Conservation (phyloP, 2,329 filamentous ascomycete genomes). For the Podosphaera aphanis region DNA sequence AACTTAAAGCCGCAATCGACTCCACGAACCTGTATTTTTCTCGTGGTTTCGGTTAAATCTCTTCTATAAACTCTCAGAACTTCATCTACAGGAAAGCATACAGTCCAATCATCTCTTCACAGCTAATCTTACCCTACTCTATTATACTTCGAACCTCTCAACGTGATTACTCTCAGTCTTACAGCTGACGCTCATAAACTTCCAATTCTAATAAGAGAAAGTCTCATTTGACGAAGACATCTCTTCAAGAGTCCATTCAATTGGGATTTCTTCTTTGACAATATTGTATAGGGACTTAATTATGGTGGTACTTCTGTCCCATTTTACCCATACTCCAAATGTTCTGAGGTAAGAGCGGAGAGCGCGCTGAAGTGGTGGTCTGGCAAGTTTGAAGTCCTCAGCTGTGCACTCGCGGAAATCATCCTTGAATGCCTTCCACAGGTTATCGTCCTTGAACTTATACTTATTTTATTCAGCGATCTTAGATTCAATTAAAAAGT, state of each 20-base stretch:
- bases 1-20: too few species aligned
- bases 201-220: too few species aligned
- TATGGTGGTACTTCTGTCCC: not conserved
- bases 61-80: too few species aligned
- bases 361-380: not conserved
- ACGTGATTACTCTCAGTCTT: too few species aligned
- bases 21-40: too few species aligned
- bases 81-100: too few species aligned
- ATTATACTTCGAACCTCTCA: too few species aligned
- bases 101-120: too few species aligned
- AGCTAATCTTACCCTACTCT: too few species aligned
- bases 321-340: not conserved
- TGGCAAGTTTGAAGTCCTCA: not conserved
- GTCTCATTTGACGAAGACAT: not conserved
- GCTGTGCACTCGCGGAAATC: not conserved
- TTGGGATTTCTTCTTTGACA: conserved; percentile 1
- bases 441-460: not conserved
- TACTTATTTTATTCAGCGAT: not conserved
- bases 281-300: not conserved
- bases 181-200: too few species aligned
- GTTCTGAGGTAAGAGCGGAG: not conserved
- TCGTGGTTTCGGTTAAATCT: too few species aligned
- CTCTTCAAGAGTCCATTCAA: not conserved
- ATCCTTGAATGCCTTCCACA: not conserved
- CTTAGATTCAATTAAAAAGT: not conserved